Evolutionary conservation across 495 filamentous ascomycete genomes (phyloP), one percentile per base, ranked within the genome.

Genomic region (Hypoxylon rickii): DNA sequence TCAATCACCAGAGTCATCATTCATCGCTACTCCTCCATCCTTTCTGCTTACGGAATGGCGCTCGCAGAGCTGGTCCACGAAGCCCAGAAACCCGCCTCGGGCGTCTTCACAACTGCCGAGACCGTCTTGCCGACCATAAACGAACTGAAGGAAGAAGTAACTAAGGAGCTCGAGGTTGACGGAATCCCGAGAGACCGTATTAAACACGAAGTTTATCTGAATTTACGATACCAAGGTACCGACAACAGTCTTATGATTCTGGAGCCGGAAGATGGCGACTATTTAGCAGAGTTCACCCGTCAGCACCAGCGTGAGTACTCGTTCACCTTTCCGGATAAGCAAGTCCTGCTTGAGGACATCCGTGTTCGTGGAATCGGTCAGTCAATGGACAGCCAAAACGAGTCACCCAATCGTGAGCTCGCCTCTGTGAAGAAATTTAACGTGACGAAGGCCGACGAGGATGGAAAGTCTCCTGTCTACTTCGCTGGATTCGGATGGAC

Each of bases 41-140:
- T n/a, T n/a, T n/a, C n/a, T n/a, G n/a, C n/a, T n/a, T n/a, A n/a
- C n/a, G n/a, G n/a, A n/a, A 92, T 93, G 88, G 87, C 88, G 1
- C 71, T 92, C 13, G 89, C 89, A 7, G 89, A 93, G 67, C 87
- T 92, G 12, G 88, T 92, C 15, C 83, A 90, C 50, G 89, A 93
- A 64, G 36, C 36, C 13, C 87, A 91, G 60, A 85, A 87, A 58
- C 89, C 89, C 11, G 20, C 26, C 18, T 32, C 48, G 11, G 48
- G 39, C 1, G 39, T 43, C 8, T 36, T 52, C 12, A 44, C 19
- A 7, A 36, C 38, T 3, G 19, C 40, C 31, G 32, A 45, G 20
- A 32, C 24, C 10, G 37, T 42, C 12, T 26, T 19, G 12, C 19
- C 31, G 13, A 70, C 65, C 58, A 78, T 83, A 40, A 58, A 75